phyloP scores from a whole-genome alignment of 495 filamentous ascomycete genomes.

The Daldinia vernicosa region DNA sequence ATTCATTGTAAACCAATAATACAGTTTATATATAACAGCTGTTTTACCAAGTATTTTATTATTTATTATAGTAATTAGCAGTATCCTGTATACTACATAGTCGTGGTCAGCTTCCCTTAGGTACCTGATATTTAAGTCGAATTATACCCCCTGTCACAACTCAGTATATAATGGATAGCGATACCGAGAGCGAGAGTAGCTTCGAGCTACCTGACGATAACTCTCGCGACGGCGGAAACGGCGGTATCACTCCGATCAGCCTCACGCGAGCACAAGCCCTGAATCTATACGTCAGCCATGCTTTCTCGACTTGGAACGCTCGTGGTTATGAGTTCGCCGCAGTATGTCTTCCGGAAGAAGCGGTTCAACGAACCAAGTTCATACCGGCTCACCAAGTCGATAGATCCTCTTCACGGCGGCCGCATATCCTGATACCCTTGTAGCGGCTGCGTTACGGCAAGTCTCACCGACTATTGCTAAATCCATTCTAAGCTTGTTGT shows the following conservation, averaged over 20 bases:
- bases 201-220: slow-evolving; percentile 9
- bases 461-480: slow-evolving; percentile 23
- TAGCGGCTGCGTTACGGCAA: slow-evolving; percentile 55
- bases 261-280: slow-evolving; percentile 48
- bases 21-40: background rate
- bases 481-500: slow-evolving; percentile 18
- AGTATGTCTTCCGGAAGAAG: slow-evolving; percentile 35
- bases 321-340: slow-evolving; percentile 52
- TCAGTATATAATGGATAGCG: slow-evolving; percentile 1
- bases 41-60: background rate
- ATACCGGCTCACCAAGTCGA: slow-evolving; percentile 12
- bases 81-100: background rate
- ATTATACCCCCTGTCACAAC: background rate
- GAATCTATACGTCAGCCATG: slow-evolving; percentile 63
- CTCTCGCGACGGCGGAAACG: background rate
- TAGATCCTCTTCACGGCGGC: slow-evolving; percentile 68
- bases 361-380: slow-evolving; percentile 14
- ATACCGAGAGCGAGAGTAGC: slow-evolving; percentile 23
- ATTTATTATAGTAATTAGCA: background rate
- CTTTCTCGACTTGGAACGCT: slow-evolving; percentile 50
- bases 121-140: background rate
- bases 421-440: slow-evolving; percentile 65
- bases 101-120: background rate
- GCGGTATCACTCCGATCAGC: background rate
- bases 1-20: slow-evolving; percentile 11